A percentile compares a stretch with the other conserved stretches of the same genome.
phyloP scores from a whole-genome alignment of 371 early-diverging fungal genomes.

The Mortierella sp. region DNA sequence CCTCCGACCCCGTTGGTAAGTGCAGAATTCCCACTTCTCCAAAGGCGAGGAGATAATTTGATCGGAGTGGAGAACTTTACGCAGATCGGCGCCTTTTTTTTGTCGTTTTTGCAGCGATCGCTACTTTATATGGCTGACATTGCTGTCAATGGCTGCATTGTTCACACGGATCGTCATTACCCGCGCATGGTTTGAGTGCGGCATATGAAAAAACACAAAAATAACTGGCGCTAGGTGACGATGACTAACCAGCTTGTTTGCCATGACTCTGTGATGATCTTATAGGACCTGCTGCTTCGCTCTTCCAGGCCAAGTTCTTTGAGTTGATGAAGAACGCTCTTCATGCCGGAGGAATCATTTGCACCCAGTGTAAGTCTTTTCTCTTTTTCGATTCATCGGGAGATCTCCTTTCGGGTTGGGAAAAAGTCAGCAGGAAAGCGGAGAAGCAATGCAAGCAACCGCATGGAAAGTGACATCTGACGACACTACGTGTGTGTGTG shows the following conservation, averaged over 20 bases:
- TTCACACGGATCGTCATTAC: conserved; percentile 9
- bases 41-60: not conserved
- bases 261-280: not conserved
- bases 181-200: not conserved
- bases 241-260: not conserved
- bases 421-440: not conserved
- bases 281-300: conserved; percentile 92
- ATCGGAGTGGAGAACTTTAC: not conserved
- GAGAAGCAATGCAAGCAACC: not conserved
- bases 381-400: not conserved
- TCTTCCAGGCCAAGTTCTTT: conserved; percentile 94
- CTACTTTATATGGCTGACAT: conserved; percentile 6
- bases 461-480: not conserved
- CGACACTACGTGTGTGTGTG: not conserved
- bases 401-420: not conserved
- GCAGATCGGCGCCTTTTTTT: not conserved
- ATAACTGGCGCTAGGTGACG: not conserved
- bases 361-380: conserved; percentile 85
- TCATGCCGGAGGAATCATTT: conserved; percentile 92
- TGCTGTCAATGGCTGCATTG: not conserved
- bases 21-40: conserved; percentile 6
- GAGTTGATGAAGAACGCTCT: conserved; percentile 93
- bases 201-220: not conserved
- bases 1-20: conserved; percentile 96
- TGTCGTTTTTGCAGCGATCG: not conserved